Evolutionary conservation across 345 rosid genomes (phyloP).

Genomic region (Microthlaspi erraticum): DNA sequence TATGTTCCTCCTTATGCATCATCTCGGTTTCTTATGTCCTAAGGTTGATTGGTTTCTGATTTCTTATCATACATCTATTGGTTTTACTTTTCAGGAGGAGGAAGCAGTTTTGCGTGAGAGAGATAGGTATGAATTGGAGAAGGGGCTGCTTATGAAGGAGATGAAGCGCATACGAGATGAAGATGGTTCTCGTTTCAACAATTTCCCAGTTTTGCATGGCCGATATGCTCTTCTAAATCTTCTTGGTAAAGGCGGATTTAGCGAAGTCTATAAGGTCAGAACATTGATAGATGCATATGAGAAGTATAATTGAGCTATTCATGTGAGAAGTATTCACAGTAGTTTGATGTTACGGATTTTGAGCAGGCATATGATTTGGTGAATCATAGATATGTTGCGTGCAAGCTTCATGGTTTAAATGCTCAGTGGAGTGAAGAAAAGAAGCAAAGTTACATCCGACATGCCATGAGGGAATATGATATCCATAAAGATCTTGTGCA

Average conservation of each 20-base stretch:
- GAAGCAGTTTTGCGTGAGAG: constrained; percentile 91
- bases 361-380: constrained; percentile 98
- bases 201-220: constrained; percentile 84
- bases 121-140: constrained; percentile 94
- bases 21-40: constrained; percentile 18
- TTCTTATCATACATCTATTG: constrained; percentile 20
- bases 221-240: constrained; percentile 95
- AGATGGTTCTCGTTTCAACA: constrained; percentile 98
- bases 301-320: too few relatives aligned
- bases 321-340: constrained; percentile 51
- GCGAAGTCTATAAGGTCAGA: constrained; percentile 99
- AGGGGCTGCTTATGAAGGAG: constrained; percentile 95
- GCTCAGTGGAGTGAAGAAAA: constrained; percentile 99
- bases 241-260: constrained; percentile 99
- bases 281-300: constrained; percentile 34
- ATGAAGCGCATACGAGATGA: constrained; percentile 98
- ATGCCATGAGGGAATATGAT: constrained; percentile 93
- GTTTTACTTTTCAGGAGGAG: constrained; percentile 72
- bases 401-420: constrained; percentile 98
- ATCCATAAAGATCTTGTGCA: constrained; percentile 99
- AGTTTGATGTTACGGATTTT: constrained; percentile 71
- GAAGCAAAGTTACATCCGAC: constrained; percentile 97
- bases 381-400: constrained; percentile 94
- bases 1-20: constrained; percentile 50
- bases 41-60: constrained; percentile 13